Base-by-base conservation (phyloP, 2,329 filamentous ascomycete genomes). In the Venturia effusa region DNA sequence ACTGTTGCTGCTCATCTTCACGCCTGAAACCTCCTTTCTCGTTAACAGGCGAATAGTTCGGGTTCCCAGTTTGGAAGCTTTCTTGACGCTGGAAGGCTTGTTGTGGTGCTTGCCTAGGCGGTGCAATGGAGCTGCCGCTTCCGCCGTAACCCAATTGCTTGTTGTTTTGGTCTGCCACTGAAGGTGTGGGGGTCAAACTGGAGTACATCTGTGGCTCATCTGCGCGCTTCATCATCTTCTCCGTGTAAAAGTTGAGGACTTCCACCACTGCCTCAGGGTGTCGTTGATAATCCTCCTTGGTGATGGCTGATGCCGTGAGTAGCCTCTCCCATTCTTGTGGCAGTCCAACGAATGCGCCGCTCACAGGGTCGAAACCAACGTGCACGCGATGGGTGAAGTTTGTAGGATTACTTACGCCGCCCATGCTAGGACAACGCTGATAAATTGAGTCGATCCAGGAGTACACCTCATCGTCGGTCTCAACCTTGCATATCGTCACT, bases 391-490 rank as follows among this genome's bases (percentile, higher is more conserved):
- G 94, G 30, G 89, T 92, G 79, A 99, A 99, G 79, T 97, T 97
- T 68, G 94, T 97, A 6, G 94, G 94, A 75, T 97, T 97, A 78
- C 93, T 97, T 64, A 99, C 94, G 69, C 94, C 94, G 66, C 94
- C 92, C 91, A 97, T 96, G 67, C 91, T 93, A 22, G 94, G 94
- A 75, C 93, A 97, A 68, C 93, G 88, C 70, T 93, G 92, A 74
- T 97, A 97, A 68, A 99, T 95, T 74, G 92, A 90, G 75, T 99
- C 94, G 71, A 97, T 96, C 94, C 94, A 99, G 71, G 96, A 92
- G 76, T 99, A 99, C 63, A 99, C 86, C 69, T 99, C 94, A 72
- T 96, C 93, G 71, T 99, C 94, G 64, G 87, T 89, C 77, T 97
- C 96, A 70, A 97, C 92, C 74, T 89, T 91, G 74, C 96, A 94